These are phyloP conservation scores for Lenwebbia sp. DNA, from an alignment of 345 rosid genomes.

Conservation along the genomic window DNA sequence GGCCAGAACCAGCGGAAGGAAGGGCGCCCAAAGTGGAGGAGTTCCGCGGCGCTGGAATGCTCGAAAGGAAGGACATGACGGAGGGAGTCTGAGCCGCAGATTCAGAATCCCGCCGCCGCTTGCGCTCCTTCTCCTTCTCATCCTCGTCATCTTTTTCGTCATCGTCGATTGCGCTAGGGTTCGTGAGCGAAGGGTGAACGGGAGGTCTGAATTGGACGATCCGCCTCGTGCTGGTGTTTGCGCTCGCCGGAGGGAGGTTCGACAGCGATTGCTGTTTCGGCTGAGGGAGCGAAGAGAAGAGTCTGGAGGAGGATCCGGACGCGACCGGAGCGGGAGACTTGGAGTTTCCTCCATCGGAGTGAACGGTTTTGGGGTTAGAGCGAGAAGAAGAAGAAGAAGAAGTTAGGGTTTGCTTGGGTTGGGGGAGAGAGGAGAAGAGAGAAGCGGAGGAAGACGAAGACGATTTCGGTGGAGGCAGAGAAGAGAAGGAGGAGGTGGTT, in stretches of 20 bases:
- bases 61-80: conserved; percentile 59
- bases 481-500: conserved; percentile 2
- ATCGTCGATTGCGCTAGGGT: conserved; percentile 18
- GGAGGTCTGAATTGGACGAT: conserved; percentile 74
- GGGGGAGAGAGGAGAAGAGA: conserved; percentile 40
- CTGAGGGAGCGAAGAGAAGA: conserved; percentile 10
- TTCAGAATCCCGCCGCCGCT: conserved; percentile 24
- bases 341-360: not conserved
- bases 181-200: conserved; percentile 13
- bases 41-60: conserved; percentile 66
- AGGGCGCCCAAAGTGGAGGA: conserved; percentile 55
- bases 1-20: conserved; percentile 44
- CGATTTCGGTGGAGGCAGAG: conserved; percentile 13
- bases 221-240: conserved; percentile 15
- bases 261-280: not conserved
- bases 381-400: not conserved
- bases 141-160: conserved; percentile 40
- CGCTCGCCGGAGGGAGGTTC: not conserved
- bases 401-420: conserved; percentile 18
- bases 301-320: not conserved
- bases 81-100: conserved; percentile 20
- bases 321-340: not conserved
- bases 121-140: conserved; percentile 34
- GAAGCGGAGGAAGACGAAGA: conserved; percentile 9
- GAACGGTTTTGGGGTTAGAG: not conserved